phyloP scores from a whole-genome alignment of 164 flowering plant genomes.

The Pachysandra terminalis region DNA sequence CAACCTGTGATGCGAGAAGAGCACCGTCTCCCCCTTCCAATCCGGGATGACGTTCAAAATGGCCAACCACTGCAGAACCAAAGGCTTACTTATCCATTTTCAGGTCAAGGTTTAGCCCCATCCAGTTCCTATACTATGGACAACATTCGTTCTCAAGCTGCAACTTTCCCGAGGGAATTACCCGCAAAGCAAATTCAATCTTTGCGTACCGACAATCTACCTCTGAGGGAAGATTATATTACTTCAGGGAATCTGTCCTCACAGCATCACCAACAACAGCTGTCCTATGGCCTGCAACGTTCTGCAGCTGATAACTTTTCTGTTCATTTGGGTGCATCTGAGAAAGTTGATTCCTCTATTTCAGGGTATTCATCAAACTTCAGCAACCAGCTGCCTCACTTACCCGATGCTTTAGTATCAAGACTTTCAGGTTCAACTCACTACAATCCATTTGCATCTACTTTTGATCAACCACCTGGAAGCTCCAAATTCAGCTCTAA shows the following conservation, averaged over 20 bases:
- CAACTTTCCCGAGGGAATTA: slow-evolving; percentile 19
- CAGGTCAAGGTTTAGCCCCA: slow-evolving; percentile 23
- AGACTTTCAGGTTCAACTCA: slow-evolving; percentile 35
- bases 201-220: slow-evolving; percentile 22
- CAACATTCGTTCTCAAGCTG: slow-evolving; percentile 19
- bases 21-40: slow-evolving; percentile 3
- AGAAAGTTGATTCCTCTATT: slow-evolving; percentile 21
- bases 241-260: slow-evolving; percentile 26
- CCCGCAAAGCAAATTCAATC: slow-evolving; percentile 17
- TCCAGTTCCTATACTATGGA: slow-evolving; percentile 22
- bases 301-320: slow-evolving; percentile 21
- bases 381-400: slow-evolving; percentile 23
- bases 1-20: slow-evolving; percentile 11
- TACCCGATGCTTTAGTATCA: slow-evolving; percentile 37
- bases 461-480: slow-evolving; percentile 54
- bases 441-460: slow-evolving; percentile 70
- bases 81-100: slow-evolving; percentile 19
- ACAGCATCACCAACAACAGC: slow-evolving; percentile 33
- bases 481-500: slow-evolving; percentile 41
- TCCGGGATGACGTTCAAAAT: slow-evolving; percentile 3
- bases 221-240: slow-evolving; percentile 20
- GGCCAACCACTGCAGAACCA: slow-evolving; percentile 10
- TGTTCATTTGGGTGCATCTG: slow-evolving; percentile 23
- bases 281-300: slow-evolving; percentile 22
- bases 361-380: slow-evolving; percentile 29